Conservation (phyloP, 2,329 filamentous ascomycete species). For the Colletotrichum tofieldiae region DNA sequence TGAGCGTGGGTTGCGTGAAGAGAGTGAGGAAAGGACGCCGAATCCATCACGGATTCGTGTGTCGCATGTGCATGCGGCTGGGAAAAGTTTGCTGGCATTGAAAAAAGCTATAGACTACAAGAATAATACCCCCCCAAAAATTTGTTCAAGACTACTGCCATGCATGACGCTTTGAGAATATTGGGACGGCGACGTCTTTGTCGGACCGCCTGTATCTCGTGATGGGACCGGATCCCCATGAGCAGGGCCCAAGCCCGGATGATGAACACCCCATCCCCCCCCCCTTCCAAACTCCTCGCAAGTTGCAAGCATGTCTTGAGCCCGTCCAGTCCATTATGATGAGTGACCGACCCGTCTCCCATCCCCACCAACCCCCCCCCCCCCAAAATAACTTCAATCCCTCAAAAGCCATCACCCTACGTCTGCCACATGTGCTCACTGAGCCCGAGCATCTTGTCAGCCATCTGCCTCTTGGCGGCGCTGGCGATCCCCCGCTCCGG, state of each 20-base stretch:
- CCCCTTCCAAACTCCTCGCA: conserved; percentile 36
- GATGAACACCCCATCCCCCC: not conserved
- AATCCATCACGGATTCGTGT: conserved; percentile 10
- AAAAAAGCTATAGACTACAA: conserved; percentile 39
- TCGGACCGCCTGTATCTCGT: not conserved
- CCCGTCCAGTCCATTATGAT: not conserved
- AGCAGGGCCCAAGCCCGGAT: not conserved
- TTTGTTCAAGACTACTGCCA: not conserved
- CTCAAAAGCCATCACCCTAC: conserved; percentile 44
- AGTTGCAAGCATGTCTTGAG: not conserved
- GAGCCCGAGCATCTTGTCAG: conserved; percentile 78
- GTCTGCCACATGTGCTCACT: conserved; percentile 82
- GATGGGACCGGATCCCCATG: not conserved
- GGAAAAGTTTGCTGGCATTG: conserved; percentile 41
- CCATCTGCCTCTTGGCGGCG: conserved; percentile 78
- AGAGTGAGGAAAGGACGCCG: not conserved
- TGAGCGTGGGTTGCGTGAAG: not conserved
- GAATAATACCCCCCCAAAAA: conserved; percentile 41
- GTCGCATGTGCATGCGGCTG: conserved; percentile 30
- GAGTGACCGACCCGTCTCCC: not conserved
- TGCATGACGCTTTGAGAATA: not conserved
- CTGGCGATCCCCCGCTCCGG: conserved; percentile 78
- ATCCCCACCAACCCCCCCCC: not conserved
- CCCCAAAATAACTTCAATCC: too few relatives aligned
- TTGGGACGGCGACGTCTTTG: not conserved